Evolutionary conservation across 106 monocot species (phyloP).

Genomic region (Hemerocallis citrina): DNA sequence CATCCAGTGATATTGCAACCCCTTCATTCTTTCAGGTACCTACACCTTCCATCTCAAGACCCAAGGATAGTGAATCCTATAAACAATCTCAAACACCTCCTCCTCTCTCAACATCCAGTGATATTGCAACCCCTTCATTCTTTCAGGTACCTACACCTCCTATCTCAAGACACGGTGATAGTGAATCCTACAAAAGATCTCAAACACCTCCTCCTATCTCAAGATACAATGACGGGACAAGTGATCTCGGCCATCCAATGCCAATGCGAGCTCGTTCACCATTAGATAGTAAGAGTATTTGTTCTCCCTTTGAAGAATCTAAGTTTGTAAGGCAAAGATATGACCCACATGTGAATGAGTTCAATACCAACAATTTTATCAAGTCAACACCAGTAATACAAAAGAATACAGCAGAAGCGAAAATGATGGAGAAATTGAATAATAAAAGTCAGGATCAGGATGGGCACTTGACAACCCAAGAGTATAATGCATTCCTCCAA

Average conservation of each 20-base stretch:
- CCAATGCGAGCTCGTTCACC: background rate
- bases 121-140: no score
- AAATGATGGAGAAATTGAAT: background rate
- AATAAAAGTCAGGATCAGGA: background rate
- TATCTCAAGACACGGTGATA: no score
- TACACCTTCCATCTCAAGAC: no score
- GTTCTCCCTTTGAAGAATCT: slow-evolving; percentile 1
- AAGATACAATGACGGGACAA: background rate
- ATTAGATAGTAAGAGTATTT: slow-evolving; percentile 1
- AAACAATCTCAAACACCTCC: no score
- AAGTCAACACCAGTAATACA: background rate
- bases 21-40: no score
- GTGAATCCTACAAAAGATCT: no score
- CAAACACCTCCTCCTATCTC: no score
- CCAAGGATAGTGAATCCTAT: no score
- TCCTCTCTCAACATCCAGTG: no score
- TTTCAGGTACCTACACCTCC: no score
- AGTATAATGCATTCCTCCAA: background rate
- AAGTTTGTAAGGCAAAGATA: slow-evolving; percentile 8
- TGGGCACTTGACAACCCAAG: background rate
- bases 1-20: no score
- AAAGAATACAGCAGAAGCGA: background rate
- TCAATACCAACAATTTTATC: background rate
- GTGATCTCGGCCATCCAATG: background rate
- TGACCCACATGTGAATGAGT: background rate